A percentile compares a stretch with the other conserved stretches of the same genome.
Conservation (phyloP, 495 filamentous ascomycete species). For the Beverwykella pulmonaria region DNA sequence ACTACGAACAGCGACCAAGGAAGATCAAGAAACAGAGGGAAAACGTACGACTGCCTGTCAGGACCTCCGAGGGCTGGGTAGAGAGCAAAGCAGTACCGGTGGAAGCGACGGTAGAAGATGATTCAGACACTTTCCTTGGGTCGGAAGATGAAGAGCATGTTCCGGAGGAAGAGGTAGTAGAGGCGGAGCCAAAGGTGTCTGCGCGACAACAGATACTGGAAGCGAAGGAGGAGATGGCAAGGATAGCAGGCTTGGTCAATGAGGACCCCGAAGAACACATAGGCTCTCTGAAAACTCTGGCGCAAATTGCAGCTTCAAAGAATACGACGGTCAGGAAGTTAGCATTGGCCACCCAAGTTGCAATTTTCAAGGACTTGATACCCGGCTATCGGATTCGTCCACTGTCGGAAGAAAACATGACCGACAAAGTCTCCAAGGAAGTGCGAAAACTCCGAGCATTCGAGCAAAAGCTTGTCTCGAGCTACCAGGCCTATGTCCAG, state of each 20-base stretch:
- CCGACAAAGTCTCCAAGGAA: constrained; percentile 85
- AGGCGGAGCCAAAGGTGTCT: constrained; percentile 64
- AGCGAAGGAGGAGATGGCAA: constrained; percentile 91
- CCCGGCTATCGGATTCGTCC: constrained; percentile 94
- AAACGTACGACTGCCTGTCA: constrained; percentile 77
- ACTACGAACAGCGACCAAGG: constrained; percentile 79
- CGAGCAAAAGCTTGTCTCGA: constrained; percentile 78
- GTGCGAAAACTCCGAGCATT: constrained; percentile 77
- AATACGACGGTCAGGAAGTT: constrained; percentile 77
- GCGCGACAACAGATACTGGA: constrained; percentile 75
- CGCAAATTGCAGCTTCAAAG: constrained; percentile 68
- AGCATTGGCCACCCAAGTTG: constrained; percentile 78
- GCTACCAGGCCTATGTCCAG: constrained; percentile 82
- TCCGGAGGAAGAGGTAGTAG: constrained; percentile 50
- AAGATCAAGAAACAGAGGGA: constrained; percentile 72
- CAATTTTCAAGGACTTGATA: constrained; percentile 94
- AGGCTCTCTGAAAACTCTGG: constrained; percentile 69
- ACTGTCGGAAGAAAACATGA: constrained; percentile 67
- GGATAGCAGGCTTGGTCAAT: constrained; percentile 76
- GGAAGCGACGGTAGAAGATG: constrained; percentile 48
- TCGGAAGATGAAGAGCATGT: constrained; percentile 58
- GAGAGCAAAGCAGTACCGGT: constrained; percentile 57
- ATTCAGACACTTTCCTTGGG: constrained; percentile 56
- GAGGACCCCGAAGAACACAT: constrained; percentile 92
- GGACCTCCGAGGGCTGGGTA: constrained; percentile 72